These are phyloP conservation scores for Pisolithus sp. DNA, from an alignment of 768 basidiomycete genomes.

Conservation along the genomic window DNA sequence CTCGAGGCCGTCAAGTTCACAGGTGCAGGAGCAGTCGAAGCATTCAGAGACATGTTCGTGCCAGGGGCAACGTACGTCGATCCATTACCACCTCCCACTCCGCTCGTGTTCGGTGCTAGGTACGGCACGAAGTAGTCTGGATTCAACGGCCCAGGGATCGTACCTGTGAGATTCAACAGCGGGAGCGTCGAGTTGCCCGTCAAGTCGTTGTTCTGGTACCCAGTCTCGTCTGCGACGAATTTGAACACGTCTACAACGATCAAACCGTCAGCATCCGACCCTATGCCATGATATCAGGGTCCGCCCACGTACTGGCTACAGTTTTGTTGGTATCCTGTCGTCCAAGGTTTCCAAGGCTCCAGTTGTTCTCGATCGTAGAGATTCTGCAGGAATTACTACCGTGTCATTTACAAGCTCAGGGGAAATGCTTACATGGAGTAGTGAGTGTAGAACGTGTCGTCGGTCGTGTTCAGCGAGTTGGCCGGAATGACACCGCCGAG, in stretches of 20 bases:
- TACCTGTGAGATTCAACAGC: conserved; percentile 36
- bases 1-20: conserved; percentile 34
- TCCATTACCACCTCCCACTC: conserved; percentile 38
- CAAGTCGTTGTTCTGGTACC: conserved; percentile 35
- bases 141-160: conserved; percentile 35
- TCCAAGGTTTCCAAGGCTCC: conserved; percentile 49
- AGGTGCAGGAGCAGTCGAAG: conserved; percentile 29
- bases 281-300: background rate
- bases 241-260: conserved; percentile 41
- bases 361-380: conserved; percentile 37
- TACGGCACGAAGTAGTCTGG: conserved; percentile 35
- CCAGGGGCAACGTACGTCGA: conserved; percentile 24
- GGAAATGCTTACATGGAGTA: conserved; percentile 37
- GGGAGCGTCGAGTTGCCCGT: conserved; percentile 23
- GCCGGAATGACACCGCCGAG: conserved; percentile 42
- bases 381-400: conserved; percentile 21
- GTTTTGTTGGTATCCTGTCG: conserved; percentile 52
- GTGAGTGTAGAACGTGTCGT: conserved; percentile 54
- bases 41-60: conserved; percentile 10
- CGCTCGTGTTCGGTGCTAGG: conserved; percentile 35
- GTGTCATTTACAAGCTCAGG: background rate
- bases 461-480: conserved; percentile 36
- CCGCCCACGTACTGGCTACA: conserved; percentile 9
- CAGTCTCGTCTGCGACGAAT: conserved; percentile 41
- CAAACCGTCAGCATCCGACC: background rate